Percentiles rank a stretch among this genome's conserved stretches.
phyloP scores from a whole-genome alignment of 345 rosid species.

The Citrus maxima region DNA sequence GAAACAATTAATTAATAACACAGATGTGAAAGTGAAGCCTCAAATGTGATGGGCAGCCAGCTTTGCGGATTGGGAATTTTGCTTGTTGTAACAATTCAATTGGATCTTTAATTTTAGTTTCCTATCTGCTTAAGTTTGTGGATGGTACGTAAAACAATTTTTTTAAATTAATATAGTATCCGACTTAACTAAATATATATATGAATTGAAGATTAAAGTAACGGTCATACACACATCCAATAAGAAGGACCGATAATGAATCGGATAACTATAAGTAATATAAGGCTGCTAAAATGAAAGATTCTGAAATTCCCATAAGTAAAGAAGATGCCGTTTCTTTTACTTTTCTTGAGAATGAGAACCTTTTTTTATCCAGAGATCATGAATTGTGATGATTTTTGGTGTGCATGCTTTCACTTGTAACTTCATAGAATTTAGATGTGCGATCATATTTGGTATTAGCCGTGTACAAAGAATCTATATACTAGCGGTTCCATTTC shows the following conservation, averaged over 20 bases:
- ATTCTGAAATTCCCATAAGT: background rate
- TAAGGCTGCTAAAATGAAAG: background rate
- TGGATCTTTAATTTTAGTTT: background rate
- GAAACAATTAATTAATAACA: background rate
- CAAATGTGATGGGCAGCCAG: background rate
- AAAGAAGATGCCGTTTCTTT: slow-evolving; percentile 1
- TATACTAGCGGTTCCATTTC: background rate
- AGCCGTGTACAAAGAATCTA: too few relatives aligned
- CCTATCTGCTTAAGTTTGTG: too few relatives aligned
- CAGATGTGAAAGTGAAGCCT: background rate
- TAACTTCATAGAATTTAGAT: background rate
- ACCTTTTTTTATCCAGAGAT: background rate
- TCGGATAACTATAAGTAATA: background rate
- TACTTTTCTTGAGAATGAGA: slow-evolving; percentile 8
- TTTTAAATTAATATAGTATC: too few relatives aligned
- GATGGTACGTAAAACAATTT: too few relatives aligned
- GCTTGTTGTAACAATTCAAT: background rate
- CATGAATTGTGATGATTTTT: background rate
- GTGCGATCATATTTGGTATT: background rate
- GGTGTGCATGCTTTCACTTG: background rate
- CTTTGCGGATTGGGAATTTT: background rate
- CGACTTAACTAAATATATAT: too few relatives aligned
- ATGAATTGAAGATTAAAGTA: too few relatives aligned
- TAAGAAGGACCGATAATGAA: background rate
- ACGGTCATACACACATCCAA: background rate